phyloP scores from a whole-genome alignment of 2,329 filamentous ascomycete genomes.

The Juglanconis sp. region DNA sequence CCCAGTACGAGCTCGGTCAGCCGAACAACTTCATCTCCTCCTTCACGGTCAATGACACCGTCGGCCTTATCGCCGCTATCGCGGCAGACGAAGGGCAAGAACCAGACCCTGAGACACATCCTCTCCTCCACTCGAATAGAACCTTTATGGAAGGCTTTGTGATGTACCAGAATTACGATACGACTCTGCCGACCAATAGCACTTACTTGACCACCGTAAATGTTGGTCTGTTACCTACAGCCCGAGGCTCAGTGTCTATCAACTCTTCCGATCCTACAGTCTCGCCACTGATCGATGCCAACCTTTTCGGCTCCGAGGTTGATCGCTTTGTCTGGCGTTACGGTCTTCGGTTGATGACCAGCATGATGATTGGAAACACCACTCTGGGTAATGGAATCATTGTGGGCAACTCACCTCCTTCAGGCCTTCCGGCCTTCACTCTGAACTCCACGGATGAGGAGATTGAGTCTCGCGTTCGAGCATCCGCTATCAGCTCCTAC shows the following conservation, averaged over 20 bases:
- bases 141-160: too few relatives aligned
- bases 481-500: not conserved
- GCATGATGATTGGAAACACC: not conserved
- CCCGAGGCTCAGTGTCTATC: too few relatives aligned
- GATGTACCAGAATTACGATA: too few relatives aligned
- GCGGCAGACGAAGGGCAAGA: too few relatives aligned
- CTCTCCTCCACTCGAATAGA: too few relatives aligned
- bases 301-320: not conserved
- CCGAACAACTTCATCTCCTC: not conserved
- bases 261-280: not conserved
- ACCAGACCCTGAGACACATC: too few relatives aligned
- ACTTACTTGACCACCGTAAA: too few relatives aligned
- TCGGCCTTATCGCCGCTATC: too few relatives aligned
- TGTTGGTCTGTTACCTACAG: too few relatives aligned
- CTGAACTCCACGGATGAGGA: constrained; percentile 1
- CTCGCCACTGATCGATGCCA: not conserved
- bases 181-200: too few relatives aligned
- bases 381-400: constrained; percentile 1
- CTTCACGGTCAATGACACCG: too few relatives aligned
- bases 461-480: not conserved
- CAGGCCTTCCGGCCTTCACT: not conserved
- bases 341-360: not conserved
- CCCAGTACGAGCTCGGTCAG: not conserved
- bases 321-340: not conserved
- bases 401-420: not conserved